Percentiles rank a stretch among this genome's conserved stretches.
Evolutionary conservation across 202 grass and related monocot species (phyloP).

Genomic region (Carex sylvatica): DNA sequence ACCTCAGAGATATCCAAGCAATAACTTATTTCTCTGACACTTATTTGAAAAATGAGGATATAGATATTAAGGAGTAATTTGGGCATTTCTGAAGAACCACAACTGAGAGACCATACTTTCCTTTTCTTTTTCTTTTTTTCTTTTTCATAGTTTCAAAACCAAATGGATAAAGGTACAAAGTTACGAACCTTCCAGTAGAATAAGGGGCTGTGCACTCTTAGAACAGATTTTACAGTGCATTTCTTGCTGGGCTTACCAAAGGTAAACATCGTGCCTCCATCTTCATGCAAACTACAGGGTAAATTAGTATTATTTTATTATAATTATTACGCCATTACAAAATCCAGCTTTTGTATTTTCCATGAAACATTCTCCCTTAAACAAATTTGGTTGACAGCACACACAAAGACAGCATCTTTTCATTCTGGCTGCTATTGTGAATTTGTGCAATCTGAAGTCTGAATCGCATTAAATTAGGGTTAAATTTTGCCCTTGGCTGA

Average conservation of each 20-base stretch:
- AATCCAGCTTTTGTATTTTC: neutral
- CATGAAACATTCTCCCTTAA: neutral
- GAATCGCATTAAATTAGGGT: neutral
- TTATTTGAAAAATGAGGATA: neutral
- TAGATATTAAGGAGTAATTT: neutral
- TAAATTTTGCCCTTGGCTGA: neutral
- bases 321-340: neutral
- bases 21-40: neutral
- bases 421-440: neutral
- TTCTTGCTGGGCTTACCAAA: constrained; percentile 57
- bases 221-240: constrained; percentile 51
- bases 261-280: constrained; percentile 85
- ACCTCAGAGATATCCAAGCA: neutral
- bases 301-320: neutral
- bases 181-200: constrained; percentile 91
- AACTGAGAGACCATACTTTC: neutral
- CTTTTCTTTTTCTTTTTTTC: neutral
- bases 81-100: neutral
- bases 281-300: constrained; percentile 65
- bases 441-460: neutral
- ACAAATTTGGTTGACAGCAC: neutral
- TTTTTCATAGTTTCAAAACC: neutral
- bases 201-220: constrained; percentile 66
- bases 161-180: constrained; percentile 1
- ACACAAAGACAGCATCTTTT: neutral